Percentiles rank a stretch among this genome's conserved stretches.
phyloP scores from a whole-genome alignment of 768 basidiomycete genomes.

The Fibroporia radiculosa region DNA sequence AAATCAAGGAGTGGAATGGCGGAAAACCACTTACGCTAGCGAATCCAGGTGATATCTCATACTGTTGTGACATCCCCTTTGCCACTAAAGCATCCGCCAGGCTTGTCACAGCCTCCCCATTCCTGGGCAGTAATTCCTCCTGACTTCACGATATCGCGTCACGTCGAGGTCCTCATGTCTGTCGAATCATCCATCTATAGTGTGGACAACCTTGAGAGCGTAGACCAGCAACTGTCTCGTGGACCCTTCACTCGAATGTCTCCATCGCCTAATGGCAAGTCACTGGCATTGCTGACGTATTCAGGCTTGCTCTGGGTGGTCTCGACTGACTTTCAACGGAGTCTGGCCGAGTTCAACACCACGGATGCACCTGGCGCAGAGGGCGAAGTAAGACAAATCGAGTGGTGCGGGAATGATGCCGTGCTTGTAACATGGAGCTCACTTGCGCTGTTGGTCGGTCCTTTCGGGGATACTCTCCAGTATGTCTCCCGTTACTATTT shows the following conservation, averaged over 20 bases:
- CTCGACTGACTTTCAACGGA: constrained; percentile 88
- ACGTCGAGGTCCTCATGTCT: constrained; percentile 84
- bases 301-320: constrained; percentile 82
- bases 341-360: constrained; percentile 82
- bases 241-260: constrained; percentile 86
- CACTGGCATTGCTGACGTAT: constrained; percentile 75
- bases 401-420: constrained; percentile 97
- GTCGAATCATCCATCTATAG: constrained; percentile 72
- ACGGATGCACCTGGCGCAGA: constrained; percentile 43
- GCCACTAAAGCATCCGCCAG: constrained; percentile 27
- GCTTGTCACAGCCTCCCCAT: constrained; percentile 67
- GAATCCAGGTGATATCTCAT: constrained; percentile 48
- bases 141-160: constrained; percentile 81
- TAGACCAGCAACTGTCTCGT: constrained; percentile 81
- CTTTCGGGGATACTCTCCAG: constrained; percentile 82
- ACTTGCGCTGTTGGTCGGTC: constrained; percentile 80
- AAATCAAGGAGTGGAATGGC: constrained; percentile 88
- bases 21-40: constrained; percentile 64
- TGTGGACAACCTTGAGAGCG: constrained; percentile 82
- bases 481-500: constrained; percentile 28
- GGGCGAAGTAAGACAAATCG: constrained; percentile 60
- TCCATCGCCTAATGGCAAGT: constrained; percentile 91
- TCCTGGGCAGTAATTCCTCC: constrained; percentile 89
- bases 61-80: background rate
- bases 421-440: constrained; percentile 80